Evolutionary conservation across 495 filamentous ascomycete genomes (phyloP), one percentile per base, ranked within the genome.

Genomic region (Bacidia rubella): DNA sequence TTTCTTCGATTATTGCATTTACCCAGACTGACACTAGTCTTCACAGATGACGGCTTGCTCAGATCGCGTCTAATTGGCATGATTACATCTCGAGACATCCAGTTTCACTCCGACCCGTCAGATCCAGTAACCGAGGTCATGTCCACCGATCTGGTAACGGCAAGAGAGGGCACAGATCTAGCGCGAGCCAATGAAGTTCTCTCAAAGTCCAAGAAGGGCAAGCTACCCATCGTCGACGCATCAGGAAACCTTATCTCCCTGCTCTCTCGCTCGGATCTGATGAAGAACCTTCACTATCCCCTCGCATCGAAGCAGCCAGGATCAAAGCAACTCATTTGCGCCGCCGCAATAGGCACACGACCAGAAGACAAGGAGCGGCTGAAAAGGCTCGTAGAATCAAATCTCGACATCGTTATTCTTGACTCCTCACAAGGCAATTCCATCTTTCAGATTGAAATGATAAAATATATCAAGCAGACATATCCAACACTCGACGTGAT

Each of bases 251-350:
- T 97, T 22, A 81, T 95, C 40, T 92, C 92, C 26, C 83, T 99
- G 65, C 86, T 99, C 59, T 95, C 90, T 23, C 87, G 92, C 62
- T 93, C 89, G 52, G 92, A 99, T 70, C 73, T 99, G 66, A 96
- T 90, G 75, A 99, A 99, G 78, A 99, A 99, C 70, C 78, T 96
- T 11, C 82, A 97, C 72, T 99, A 90, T 69, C 92, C 92, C 39
- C 75, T 95, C 51, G 92, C 92, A 44, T 97, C 93, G 21, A 99
- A 99, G 75, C 82, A 95, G 20, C 87, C 90, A 47, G 81, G 93
- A 61, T 96, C 90, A 53, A 99, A 99, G 73, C 93, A 99, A 73
- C 82, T 97, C 27, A 89, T 99, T 53, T 87, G 85, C 61, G 90
- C 90, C 54, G 92, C 92, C 49, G 85, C 93, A 42, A 93, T 99